Percentiles rank a stretch among this genome's conserved stretches.
Conservation (phyloP, 805 yeast genomes). For the Ascoidea asiatica region DNA sequence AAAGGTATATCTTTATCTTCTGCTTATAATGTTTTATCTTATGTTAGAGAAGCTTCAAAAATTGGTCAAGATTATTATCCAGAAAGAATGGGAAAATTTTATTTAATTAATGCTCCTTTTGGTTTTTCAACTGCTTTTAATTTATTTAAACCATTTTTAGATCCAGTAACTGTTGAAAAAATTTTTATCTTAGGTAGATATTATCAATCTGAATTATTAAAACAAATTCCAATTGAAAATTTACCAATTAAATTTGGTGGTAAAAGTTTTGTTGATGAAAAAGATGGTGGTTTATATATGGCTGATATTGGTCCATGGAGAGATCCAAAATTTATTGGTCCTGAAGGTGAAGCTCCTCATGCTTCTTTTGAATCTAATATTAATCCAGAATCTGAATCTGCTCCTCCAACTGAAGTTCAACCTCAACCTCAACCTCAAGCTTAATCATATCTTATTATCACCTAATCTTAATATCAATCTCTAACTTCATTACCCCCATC, state of each 20-base stretch:
- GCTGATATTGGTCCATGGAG: conserved; percentile 98
- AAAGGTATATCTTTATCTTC: conserved; percentile 83
- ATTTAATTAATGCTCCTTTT: conserved; percentile 91
- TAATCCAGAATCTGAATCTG: too few species aligned
- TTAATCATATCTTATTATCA: too few species aligned
- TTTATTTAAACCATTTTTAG: conserved; percentile 85
- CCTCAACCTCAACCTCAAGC: too few species aligned
- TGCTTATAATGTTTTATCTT: conserved; percentile 74
- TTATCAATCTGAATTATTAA: conserved; percentile 70
- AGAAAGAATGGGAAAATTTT: conserved; percentile 98
- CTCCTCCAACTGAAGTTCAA: too few species aligned
- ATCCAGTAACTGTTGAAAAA: conserved; percentile 94
- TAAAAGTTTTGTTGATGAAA: conserved; percentile 44
- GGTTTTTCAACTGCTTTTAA: conserved; percentile 93
- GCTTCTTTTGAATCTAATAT: too few species aligned
- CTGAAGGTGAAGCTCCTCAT: conserved; percentile 88
- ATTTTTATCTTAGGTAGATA: conserved; percentile 75
- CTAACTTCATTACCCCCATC: too few species aligned
- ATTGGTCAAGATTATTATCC: conserved; percentile 98
- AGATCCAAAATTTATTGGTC: conserved; percentile 76
- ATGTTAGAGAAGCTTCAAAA: conserved; percentile 84
- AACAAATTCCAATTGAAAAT: conserved; percentile 89
- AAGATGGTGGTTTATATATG: conserved; percentile 70
- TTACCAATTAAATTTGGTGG: conserved; percentile 92
- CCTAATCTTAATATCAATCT: too few species aligned